Base-by-base conservation (phyloP, 1,284 basidiomycete genomes). In the Erythrobasidium hasegawianum region DNA sequence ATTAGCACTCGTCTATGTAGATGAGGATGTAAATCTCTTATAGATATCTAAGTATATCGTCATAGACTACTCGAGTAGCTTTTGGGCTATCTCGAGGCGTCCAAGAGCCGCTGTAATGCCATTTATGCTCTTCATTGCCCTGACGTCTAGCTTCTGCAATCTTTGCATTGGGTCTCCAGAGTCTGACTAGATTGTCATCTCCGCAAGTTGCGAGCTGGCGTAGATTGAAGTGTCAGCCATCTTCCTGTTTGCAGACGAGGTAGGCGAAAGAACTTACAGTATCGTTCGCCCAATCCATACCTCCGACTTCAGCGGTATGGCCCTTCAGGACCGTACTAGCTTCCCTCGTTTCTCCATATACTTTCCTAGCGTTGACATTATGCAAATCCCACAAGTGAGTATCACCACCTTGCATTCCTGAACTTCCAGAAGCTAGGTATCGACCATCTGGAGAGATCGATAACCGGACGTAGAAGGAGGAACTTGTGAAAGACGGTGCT, bases 391-490 rank as follows among this genome's bases (percentile, higher is more conserved):
- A 65, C 9, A 65, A 52, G n/a, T 39, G 33, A 40, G 56, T 39
- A 22, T 58, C 41, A 39, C 39, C 57, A 8, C 47, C 62, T 47
- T 13, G 18, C n/a, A 47, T n/a, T 20, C 62, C 64, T 11, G 61
- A 66, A 52, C 67, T 69, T 13, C 73, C 73, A 29, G 43, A 57
- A 13, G 72, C 72, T 40, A 74, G 57, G 60, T 68, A 73, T 7
- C 73, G 65, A 18, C 71, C 70, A 56, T 70, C 69, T 14, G 73
- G 72, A 16, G 67, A 69, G 45, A 74, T 57, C 29, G 72, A 66
- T n/a, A 70, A 45, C 33, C 73, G 72, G 45, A 71, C 61, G 65
- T 74, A 74, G 68, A 74, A 74, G 9, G 69, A 61, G 0, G 59
- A 49, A 59, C 45, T 59, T 24, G 20, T 11, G 33, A 14, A 24